Conservation (phyloP, 2,329 filamentous ascomycete species). For the Elsinoe batatas region DNA sequence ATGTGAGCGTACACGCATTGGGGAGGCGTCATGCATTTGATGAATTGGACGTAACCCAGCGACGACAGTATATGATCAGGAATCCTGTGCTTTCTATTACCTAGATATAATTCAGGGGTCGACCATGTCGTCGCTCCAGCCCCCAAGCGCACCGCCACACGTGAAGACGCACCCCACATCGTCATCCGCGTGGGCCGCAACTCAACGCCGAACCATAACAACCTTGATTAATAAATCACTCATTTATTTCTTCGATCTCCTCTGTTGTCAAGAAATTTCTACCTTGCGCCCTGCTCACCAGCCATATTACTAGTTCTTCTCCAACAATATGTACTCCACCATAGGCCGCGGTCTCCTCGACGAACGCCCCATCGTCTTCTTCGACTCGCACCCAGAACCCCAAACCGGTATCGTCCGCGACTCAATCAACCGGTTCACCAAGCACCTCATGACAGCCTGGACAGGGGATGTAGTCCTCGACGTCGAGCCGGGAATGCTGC, state of each 20-base stretch:
- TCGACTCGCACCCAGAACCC: slow-evolving; percentile 17
- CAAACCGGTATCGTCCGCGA: slow-evolving; percentile 13
- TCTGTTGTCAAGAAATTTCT: not conserved
- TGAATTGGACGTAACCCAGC: too few relatives aligned
- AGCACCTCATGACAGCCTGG: slow-evolving; percentile 16
- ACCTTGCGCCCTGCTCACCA: not conserved
- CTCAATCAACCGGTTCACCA: slow-evolving; percentile 9
- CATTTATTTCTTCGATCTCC: not conserved
- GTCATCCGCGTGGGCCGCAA: not conserved
- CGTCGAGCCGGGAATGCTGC: slow-evolving; percentile 13
- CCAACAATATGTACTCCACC: not conserved
- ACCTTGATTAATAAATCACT: not conserved
- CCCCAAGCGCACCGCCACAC: not conserved
- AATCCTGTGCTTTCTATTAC: too few relatives aligned
- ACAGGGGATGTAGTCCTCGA: slow-evolving; percentile 15
- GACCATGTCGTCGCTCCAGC: not conserved
- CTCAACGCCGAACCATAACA: not conserved
- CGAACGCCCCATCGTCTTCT: slow-evolving; percentile 16
- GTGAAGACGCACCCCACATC: slow-evolving; percentile 2
- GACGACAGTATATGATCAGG: too few relatives aligned
- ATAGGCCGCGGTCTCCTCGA: slow-evolving; percentile 8
- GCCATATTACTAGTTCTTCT: not conserved
- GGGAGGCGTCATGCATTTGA: not conserved
- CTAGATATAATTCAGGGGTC: too few relatives aligned
- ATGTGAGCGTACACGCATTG: too few relatives aligned